A percentile compares a stretch with the other conserved stretches of the same genome.
These are phyloP conservation scores for Acidiella bohemica DNA, from an alignment of 495 filamentous ascomycete genomes.

Conservation along the genomic window DNA sequence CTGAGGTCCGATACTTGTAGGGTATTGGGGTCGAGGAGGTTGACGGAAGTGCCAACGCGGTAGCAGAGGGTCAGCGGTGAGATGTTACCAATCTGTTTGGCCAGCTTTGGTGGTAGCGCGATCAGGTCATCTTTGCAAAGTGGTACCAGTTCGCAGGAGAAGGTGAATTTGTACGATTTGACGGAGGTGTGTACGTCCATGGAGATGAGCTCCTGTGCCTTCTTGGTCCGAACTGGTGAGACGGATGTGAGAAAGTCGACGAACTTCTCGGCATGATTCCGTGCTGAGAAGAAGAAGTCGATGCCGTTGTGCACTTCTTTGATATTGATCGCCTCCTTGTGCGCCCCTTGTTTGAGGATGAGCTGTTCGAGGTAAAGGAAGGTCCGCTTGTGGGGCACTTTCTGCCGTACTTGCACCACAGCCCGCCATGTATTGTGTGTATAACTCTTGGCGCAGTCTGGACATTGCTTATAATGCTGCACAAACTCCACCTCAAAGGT, in stretches of 20 bases:
- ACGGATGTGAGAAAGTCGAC: conserved; percentile 79
- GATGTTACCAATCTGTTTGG: conserved; percentile 75
- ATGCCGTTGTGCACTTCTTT: conserved; percentile 87
- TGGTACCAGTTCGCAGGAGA: conserved; percentile 71
- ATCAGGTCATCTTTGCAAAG: conserved; percentile 96
- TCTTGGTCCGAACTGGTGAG: conserved; percentile 63
- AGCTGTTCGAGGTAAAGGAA: conserved; percentile 95
- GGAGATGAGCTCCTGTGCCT: conserved; percentile 83
- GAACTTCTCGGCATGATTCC: conserved; percentile 88
- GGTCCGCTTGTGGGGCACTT: conserved; percentile 92
- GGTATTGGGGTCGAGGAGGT: conserved; percentile 78
- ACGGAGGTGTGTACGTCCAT: conserved; percentile 81
- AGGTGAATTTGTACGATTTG: conserved; percentile 87
- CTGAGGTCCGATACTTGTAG: conserved; percentile 81
- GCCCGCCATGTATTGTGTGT: conserved; percentile 86
- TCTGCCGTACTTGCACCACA: conserved; percentile 84
- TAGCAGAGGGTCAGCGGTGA: conserved; percentile 68
- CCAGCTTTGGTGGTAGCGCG: conserved; percentile 77
- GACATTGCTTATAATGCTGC: conserved; percentile 77
- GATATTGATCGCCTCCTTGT: conserved; percentile 90
- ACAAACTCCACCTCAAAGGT: conserved; percentile 88
- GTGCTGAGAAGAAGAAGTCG: conserved; percentile 81
- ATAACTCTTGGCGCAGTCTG: conserved; percentile 84
- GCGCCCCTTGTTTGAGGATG: conserved; percentile 83
- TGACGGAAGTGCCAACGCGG: conserved; percentile 77